Conservation (phyloP, 805 yeast genomes). For the Sugiyamaella qingdaonensis region DNA sequence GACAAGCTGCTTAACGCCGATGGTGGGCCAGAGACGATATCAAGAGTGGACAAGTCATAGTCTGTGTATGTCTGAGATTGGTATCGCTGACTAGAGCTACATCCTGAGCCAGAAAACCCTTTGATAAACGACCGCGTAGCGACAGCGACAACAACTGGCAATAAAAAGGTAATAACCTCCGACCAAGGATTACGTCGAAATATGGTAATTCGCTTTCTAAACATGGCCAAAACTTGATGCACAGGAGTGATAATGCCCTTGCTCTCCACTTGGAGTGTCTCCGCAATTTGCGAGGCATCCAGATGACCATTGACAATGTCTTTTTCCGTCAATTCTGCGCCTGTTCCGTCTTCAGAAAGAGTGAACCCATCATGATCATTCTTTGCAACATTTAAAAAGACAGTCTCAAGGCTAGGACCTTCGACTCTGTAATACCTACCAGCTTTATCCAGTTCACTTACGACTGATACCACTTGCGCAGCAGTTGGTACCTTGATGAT, state of each 20-base stretch:
- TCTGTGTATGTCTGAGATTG: conserved; percentile 15
- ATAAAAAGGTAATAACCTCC: conserved; percentile 25
- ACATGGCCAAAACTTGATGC: conserved; percentile 29
- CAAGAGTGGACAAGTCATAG: conserved; percentile 9
- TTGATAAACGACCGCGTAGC: conserved; percentile 21
- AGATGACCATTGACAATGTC: not conserved
- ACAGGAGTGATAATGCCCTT: conserved; percentile 17
- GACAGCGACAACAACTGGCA: conserved; percentile 32
- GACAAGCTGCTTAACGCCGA: not conserved
- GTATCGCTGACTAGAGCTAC: conserved; percentile 15
- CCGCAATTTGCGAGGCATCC: conserved; percentile 9
- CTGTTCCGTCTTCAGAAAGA: not conserved
- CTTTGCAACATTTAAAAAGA: conserved; percentile 30
- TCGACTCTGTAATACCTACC: conserved; percentile 28
- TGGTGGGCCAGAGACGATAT: conserved; percentile 19
- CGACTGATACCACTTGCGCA: conserved; percentile 24
- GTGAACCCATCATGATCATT: conserved; percentile 23
- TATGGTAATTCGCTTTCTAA: conserved; percentile 29
- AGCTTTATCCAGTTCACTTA: conserved; percentile 22
- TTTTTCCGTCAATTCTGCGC: not conserved
- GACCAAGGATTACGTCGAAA: conserved; percentile 29
- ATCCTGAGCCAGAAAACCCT: conserved; percentile 20
- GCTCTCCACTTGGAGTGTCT: conserved; percentile 9
- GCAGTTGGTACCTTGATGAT: conserved; percentile 23
- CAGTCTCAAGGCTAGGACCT: conserved; percentile 35